Evolutionary conservation across 306 rosid species (phyloP).

Genomic region (Casuarina cunninghamiana): DNA sequence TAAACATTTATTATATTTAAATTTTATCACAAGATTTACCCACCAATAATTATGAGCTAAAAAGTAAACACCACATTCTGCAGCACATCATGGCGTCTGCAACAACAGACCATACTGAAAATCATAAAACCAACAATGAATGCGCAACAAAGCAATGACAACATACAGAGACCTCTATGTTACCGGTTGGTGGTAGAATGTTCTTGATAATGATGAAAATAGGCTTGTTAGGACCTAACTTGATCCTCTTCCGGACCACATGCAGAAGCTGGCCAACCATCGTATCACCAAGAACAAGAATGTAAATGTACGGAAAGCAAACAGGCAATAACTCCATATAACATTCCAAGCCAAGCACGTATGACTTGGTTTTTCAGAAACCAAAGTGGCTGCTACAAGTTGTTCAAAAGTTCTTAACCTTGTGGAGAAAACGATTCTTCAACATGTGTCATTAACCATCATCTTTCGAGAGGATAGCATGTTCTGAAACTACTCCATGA

Average conservation of each 20-base stretch:
- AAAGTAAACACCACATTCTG: too few species aligned
- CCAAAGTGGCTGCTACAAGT: too few species aligned
- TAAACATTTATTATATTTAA: too few species aligned
- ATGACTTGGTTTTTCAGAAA: neutral
- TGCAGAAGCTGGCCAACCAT: constrained; percentile 63
- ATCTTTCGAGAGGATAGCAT: too few species aligned
- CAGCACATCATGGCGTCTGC: constrained; percentile 46
- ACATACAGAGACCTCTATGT: neutral
- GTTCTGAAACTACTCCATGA: neutral
- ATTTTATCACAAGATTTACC: too few species aligned
- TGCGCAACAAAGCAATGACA: neutral
- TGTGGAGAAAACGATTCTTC: neutral
- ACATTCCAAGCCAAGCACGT: neutral
- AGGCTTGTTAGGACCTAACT: constrained; percentile 57
- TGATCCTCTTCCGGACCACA: constrained; percentile 61
- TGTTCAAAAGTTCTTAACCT: neutral
- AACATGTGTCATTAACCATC: neutral
- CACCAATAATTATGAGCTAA: too few species aligned
- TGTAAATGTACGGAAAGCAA: neutral
- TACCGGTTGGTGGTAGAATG: constrained; percentile 59
- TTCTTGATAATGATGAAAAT: constrained; percentile 59
- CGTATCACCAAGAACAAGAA: constrained; percentile 50
- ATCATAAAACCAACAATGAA: neutral
- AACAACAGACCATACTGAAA: constrained; percentile 17
- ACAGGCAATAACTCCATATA: neutral